Evolutionary conservation across 148 eudicot genomes (phyloP).

Genomic region (Amaranthus cruentus): DNA sequence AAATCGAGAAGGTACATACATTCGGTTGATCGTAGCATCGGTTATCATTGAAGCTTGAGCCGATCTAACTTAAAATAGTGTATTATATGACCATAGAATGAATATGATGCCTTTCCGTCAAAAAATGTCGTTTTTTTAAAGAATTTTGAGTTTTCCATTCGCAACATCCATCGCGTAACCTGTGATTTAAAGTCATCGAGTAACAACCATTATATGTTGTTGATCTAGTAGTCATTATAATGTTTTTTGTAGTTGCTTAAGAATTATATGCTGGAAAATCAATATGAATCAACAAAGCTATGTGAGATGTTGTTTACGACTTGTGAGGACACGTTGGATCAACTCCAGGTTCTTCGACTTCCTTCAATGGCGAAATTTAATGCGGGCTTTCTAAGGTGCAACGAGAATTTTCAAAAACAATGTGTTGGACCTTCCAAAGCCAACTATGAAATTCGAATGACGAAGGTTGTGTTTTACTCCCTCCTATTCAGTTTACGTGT

Average conservation of each 20-base stretch:
- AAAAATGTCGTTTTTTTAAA: not conserved
- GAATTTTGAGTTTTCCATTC: not conserved
- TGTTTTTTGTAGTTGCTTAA: constrained; percentile 50
- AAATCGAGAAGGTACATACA: constrained; percentile 65
- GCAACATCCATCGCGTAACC: too few relatives aligned
- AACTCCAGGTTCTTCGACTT: constrained; percentile 85
- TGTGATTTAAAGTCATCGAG: too few relatives aligned
- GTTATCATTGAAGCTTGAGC: not conserved
- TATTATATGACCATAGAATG: too few relatives aligned
- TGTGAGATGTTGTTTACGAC: constrained; percentile 76
- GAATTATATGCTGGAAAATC: constrained; percentile 68
- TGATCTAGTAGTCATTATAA: not conserved
- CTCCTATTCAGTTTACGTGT: not conserved
- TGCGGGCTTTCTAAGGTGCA: constrained; percentile 87
- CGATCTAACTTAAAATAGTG: too few relatives aligned
- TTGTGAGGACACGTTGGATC: constrained; percentile 96
- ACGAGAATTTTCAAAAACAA: constrained; percentile 63
- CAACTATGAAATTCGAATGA: constrained; percentile 75
- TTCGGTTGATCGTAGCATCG: constrained; percentile 3
- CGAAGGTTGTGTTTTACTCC: constrained; percentile 45
- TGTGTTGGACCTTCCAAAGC: constrained; percentile 95
- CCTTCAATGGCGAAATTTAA: constrained; percentile 97
- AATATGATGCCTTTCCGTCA: too few relatives aligned
- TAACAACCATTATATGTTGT: too few relatives aligned
- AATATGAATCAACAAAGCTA: constrained; percentile 77